Evolutionary conservation across 345 rosid species (phyloP).

Genomic region (Aquilaria yunnanensis): DNA sequence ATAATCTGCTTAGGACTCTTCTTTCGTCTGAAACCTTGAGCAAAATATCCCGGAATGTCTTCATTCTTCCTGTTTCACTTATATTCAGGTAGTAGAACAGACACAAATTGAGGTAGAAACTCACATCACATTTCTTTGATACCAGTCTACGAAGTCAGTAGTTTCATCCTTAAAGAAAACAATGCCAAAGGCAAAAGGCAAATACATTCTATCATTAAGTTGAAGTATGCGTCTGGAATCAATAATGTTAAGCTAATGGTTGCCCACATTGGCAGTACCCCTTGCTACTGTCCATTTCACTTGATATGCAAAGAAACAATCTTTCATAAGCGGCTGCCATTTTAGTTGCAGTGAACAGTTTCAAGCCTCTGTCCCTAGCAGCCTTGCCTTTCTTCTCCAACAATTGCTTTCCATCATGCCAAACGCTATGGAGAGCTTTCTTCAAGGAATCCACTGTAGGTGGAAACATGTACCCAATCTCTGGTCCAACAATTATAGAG

Average conservation of each 20-base stretch:
- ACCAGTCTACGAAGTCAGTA: neutral
- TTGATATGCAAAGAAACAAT: constrained; percentile 74
- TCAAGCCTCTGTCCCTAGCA: constrained; percentile 59
- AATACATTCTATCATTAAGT: neutral
- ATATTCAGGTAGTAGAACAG: too few species aligned
- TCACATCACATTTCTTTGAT: too few species aligned
- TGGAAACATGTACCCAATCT: constrained; percentile 69
- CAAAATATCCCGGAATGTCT: too few species aligned
- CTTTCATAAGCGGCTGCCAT: constrained; percentile 88
- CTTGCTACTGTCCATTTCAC: constrained; percentile 15
- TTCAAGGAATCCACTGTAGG: constrained; percentile 61
- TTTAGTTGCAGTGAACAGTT: constrained; percentile 76
- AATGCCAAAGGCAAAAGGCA: neutral
- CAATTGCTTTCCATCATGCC: constrained; percentile 49
- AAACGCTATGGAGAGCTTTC: constrained; percentile 42
- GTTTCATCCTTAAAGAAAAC: neutral
- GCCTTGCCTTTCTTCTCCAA: constrained; percentile 58
- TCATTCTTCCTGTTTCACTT: too few species aligned
- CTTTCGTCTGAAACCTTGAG: too few species aligned
- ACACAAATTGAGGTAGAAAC: too few species aligned
- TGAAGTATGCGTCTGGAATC: neutral
- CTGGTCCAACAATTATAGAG: constrained; percentile 50
- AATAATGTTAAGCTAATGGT: constrained; percentile 2
- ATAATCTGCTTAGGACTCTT: too few species aligned
- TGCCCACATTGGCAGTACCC: constrained; percentile 37